phyloP scores from a whole-genome alignment of 495 filamentous ascomycete species.

The Chaetomium tenue region DNA sequence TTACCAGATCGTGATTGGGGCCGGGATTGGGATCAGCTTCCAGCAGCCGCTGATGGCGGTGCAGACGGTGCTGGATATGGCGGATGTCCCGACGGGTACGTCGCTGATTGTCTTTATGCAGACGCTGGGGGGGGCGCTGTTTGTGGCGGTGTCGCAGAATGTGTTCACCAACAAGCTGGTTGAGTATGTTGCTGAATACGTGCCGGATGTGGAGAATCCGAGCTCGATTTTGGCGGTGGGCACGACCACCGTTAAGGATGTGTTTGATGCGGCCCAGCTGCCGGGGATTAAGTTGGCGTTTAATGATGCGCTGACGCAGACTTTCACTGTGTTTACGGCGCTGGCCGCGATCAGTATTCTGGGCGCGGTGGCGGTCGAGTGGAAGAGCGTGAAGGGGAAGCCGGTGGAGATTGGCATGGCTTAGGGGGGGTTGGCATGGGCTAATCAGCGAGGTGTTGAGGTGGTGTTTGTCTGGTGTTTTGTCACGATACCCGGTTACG shows the following conservation, averaged over 20 bases:
- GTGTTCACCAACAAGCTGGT: conserved; percentile 72
- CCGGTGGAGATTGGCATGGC: conserved; percentile 62
- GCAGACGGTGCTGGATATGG: conserved; percentile 60
- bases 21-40: conserved; percentile 67
- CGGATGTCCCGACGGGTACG: conserved; percentile 66
- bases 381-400: conserved; percentile 83
- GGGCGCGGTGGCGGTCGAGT: conserved; percentile 63
- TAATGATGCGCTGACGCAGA: conserved; percentile 63
- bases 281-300: conserved; percentile 63
- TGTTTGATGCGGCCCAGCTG: conserved; percentile 49
- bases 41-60: conserved; percentile 67
- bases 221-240: conserved; percentile 56
- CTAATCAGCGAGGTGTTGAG: too few species aligned
- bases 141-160: conserved; percentile 73
- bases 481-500: conserved; percentile 2
- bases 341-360: conserved; percentile 61
- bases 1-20: conserved; percentile 68
- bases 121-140: conserved; percentile 68
- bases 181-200: conserved; percentile 50
- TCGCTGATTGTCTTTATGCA: conserved; percentile 68
- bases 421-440: conserved; percentile 22
- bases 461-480: background rate
- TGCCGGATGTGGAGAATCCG: conserved; percentile 52
- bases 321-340: conserved; percentile 68
- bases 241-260: conserved; percentile 61